Base-by-base conservation (phyloP, 2,329 filamentous ascomycete species). In the Diplocarpon rosae region DNA sequence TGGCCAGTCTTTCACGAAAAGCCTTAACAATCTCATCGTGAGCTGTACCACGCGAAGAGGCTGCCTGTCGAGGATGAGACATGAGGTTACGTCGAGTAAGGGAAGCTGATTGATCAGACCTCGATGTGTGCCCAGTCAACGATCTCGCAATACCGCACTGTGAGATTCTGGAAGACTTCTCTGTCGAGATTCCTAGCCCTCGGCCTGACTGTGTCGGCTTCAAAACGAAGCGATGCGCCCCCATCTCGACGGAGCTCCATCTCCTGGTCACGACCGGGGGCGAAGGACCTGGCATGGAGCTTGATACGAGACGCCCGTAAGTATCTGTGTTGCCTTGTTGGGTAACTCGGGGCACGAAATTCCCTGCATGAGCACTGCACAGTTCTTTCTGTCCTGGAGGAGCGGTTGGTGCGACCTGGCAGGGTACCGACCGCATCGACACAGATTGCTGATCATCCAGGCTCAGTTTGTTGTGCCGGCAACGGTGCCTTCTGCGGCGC, bases 211-310 rank as follows among this genome's bases (percentile, higher is more conserved):
- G 20, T 7, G 20, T 24, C 20, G 20, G 20, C 20, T 32, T 32
- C 11, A 46, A 39, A 16, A 11, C 4, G 3, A 34, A 31, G 16
- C 39, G 42, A 35, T 49, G 43, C 11, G 52, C 42, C 13, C 48
- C 49, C 32, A 56, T 42, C 41, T 56, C 53, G 13, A 57, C 49
- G 10, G 54, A 58, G 28, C 55, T 57, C 56, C 55, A 58, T 33
- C 55, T 49, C 43, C 56, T 50, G 2, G 44, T 40, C 3, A 51
- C 15, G 24, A 47, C n/a, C 13, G 48, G 42, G 15, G 34, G 38
- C 12, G 36, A 31, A 15, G 45, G 39, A 4, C 28, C 31, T 15
- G 46, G 39, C 36, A 34, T 48, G 10, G 47, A 29, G 1, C 41
- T 16, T 24, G 37, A 17, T 28, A 38, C 17, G 11, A 43, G 12